phyloP scores from a whole-genome alignment of 2,329 filamentous ascomycete genomes.

The Nigrospora osmanthi region DNA sequence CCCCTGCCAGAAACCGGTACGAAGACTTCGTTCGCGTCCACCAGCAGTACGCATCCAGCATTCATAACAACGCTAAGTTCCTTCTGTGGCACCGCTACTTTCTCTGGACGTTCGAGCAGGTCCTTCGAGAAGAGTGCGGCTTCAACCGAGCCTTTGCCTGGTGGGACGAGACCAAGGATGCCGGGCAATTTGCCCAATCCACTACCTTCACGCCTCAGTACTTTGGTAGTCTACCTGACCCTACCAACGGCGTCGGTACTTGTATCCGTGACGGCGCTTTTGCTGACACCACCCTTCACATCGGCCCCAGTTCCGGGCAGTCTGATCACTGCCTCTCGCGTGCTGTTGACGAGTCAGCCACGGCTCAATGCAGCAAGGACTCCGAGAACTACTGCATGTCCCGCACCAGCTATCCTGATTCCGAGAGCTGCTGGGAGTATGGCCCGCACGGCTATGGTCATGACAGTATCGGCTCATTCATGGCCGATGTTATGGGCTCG shows the following conservation, averaged over 20 bases:
- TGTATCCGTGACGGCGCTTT: constrained; percentile 19
- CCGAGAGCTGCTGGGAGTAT: constrained; percentile 6
- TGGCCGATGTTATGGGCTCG: constrained; percentile 22
- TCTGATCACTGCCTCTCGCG: constrained; percentile 22
- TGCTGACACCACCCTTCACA: constrained; percentile 9
- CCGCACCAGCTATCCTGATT: constrained; percentile 4
- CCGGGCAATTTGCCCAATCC: constrained; percentile 17
- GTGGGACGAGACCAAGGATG: constrained; percentile 26
- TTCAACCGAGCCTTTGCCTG: constrained; percentile 21
- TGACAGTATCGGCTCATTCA: constrained; percentile 20
- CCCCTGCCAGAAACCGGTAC: constrained; percentile 18
- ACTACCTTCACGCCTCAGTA: constrained; percentile 19
- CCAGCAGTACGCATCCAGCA: constrained; percentile 19
- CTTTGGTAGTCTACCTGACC: constrained; percentile 19
- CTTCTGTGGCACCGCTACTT: constrained; percentile 21
- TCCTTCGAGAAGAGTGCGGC: constrained; percentile 21
- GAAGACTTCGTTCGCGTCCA: constrained; percentile 25
- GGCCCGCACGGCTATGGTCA: no score
- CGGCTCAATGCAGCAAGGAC: constrained; percentile 13
- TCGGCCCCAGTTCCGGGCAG: constrained; percentile 12
- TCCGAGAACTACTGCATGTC: constrained; percentile 7
- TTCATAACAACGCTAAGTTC: constrained; percentile 23
- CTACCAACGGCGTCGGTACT: constrained; percentile 16
- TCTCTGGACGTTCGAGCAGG: constrained; percentile 7
- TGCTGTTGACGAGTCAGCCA: constrained; percentile 18